These are phyloP conservation scores for Alloteropsis semialata DNA, from an alignment of 176 grass and related monocot genomes.

Conservation along the genomic window DNA sequence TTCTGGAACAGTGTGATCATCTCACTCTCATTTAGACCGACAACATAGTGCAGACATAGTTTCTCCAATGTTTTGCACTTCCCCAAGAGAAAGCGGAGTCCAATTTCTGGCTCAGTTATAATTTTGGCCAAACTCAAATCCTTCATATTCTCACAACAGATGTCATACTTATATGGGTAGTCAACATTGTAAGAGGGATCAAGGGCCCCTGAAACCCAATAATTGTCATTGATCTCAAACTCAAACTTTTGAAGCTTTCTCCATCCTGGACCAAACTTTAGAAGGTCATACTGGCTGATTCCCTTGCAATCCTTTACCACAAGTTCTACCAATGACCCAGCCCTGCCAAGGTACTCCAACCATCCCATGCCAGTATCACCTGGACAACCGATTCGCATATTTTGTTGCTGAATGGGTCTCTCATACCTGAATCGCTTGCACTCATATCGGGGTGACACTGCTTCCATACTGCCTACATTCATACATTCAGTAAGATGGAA, in stretches of 20 bases:
- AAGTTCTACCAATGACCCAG: slow-evolving; percentile 51
- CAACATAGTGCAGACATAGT: slow-evolving; percentile 51
- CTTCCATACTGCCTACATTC: slow-evolving; percentile 30
- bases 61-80: slow-evolving; percentile 54
- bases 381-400: too few relatives aligned
- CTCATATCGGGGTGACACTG: too few relatives aligned
- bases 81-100: slow-evolving; percentile 44
- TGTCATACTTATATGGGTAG: slow-evolving; percentile 24
- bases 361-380: slow-evolving; percentile 18
- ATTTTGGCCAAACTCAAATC: slow-evolving; percentile 60
- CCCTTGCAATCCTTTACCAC: slow-evolving; percentile 51
- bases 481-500: slow-evolving; percentile 57
- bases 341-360: slow-evolving; percentile 58
- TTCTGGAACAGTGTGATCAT: slow-evolving; percentile 52
- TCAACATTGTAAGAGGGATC: background rate
- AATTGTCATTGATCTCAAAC: slow-evolving; percentile 49
- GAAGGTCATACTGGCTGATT: slow-evolving; percentile 53
- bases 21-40: slow-evolving; percentile 48
- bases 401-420: too few relatives aligned
- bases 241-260: slow-evolving; percentile 54
- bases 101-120: slow-evolving; percentile 28
- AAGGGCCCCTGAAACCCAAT: background rate
- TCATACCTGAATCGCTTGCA: too few relatives aligned
- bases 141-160: slow-evolving; percentile 47
- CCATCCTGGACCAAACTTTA: slow-evolving; percentile 59